Conservation (phyloP, 495 filamentous ascomycete genomes). For the Talaromyces borbonicus region DNA sequence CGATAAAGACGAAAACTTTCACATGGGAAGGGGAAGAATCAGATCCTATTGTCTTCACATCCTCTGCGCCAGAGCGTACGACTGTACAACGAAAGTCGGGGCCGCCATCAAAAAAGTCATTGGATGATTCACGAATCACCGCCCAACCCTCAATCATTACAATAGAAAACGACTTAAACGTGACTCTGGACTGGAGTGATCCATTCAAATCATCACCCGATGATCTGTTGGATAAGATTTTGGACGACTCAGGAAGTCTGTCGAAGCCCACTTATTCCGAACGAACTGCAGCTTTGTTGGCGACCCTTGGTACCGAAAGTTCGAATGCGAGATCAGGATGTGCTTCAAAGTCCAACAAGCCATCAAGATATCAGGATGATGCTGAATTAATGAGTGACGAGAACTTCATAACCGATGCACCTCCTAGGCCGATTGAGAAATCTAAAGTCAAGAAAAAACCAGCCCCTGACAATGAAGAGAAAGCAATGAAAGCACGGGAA, state of each 20-base stretch:
- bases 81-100: constrained; percentile 4
- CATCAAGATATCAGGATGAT: neutral
- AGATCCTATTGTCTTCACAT: constrained; percentile 47
- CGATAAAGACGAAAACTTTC: constrained; percentile 10
- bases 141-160: constrained; percentile 14
- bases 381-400: constrained; percentile 2
- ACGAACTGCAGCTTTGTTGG: constrained; percentile 30
- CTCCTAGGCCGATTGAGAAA: neutral
- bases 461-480: constrained; percentile 29
- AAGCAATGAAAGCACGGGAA: constrained; percentile 48
- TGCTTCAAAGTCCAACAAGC: neutral
- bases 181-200: constrained; percentile 33
- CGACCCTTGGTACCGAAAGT: constrained; percentile 16
- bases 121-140: constrained; percentile 1
- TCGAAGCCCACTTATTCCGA: constrained; percentile 8
- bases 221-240: constrained; percentile 18
- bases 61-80: constrained; percentile 27
- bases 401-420: constrained; percentile 1
- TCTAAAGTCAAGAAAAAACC: constrained; percentile 19
- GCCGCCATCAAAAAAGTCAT: neutral
- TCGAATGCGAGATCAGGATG: neutral
- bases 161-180: constrained; percentile 29
- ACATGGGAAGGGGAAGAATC: constrained; percentile 22
- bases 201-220: constrained; percentile 18
- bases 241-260: constrained; percentile 8